A percentile compares a stretch with the other conserved stretches of the same genome.
phyloP scores from a whole-genome alignment of 176 grass and related monocot species.

The Puccinellia tenuiflora region DNA sequence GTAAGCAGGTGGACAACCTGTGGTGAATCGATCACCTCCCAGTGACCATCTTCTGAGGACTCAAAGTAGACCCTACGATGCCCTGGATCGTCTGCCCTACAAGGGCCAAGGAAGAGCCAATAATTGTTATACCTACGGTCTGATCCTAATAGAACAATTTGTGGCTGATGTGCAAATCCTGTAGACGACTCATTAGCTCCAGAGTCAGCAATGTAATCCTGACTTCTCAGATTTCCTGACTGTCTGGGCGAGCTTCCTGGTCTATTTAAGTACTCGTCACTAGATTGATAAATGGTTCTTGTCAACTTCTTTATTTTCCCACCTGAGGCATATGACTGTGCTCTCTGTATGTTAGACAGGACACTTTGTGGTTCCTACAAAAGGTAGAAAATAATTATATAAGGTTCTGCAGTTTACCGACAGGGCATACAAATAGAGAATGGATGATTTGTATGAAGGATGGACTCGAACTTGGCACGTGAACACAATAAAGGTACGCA shows the following conservation, averaged over 20 bases:
- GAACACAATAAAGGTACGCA: neutral
- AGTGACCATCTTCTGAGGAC: conserved; percentile 92
- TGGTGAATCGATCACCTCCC: conserved; percentile 87
- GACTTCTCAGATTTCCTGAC: conserved; percentile 20
- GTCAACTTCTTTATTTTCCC: conserved; percentile 89
- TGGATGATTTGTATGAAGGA: conserved; percentile 7
- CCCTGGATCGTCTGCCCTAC: conserved; percentile 72
- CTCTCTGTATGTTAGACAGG: conserved; percentile 21
- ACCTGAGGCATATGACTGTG: conserved; percentile 46
- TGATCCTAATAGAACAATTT: conserved; percentile 77
- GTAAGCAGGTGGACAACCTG: conserved; percentile 52
- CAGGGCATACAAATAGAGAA: neutral
- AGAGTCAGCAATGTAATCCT: conserved; percentile 5
- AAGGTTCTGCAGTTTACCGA: conserved; percentile 12
- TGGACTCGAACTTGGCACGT: neutral
- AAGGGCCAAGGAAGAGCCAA: conserved; percentile 94
- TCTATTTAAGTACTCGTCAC: conserved; percentile 25
- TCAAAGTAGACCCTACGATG: conserved; percentile 90
- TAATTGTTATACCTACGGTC: conserved; percentile 93
- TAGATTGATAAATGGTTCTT: conserved; percentile 19
- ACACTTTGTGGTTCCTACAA: conserved; percentile 55
- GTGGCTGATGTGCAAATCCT: conserved; percentile 44
- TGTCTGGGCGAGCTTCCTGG: conserved; percentile 21
- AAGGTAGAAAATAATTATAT: conserved; percentile 16
- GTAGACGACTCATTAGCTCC: conserved; percentile 29